Conservation (phyloP, 805 yeast genomes). For the Ogataea ramenticola region DNA sequence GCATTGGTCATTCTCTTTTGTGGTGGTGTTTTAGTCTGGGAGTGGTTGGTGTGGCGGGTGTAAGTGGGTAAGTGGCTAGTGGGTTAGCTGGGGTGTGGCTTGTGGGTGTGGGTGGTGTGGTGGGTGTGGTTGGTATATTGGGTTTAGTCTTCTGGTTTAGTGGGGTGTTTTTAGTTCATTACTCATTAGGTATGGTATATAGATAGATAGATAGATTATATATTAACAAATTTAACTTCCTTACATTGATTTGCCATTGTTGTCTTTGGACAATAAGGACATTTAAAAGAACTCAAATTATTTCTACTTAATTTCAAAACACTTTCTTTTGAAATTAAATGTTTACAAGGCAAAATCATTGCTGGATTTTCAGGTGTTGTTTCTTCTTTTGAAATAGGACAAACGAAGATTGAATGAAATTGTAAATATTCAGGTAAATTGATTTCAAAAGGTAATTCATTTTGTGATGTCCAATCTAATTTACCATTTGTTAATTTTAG, state of each 20-base stretch:
- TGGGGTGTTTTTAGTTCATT: no score
- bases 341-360: constrained; percentile 50
- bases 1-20: not conserved
- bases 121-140: no score
- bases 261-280: constrained; percentile 64
- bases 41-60: no score
- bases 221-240: constrained; percentile 35
- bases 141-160: no score
- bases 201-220: no score
- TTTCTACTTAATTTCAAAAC: constrained; percentile 37
- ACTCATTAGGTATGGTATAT: no score
- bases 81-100: no score
- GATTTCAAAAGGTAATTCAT: constrained; percentile 59
- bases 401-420: constrained; percentile 61
- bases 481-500: constrained; percentile 26
- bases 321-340: constrained; percentile 51
- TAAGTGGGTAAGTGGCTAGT: no score
- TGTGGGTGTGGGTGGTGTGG: no score
- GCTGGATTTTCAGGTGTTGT: constrained; percentile 57
- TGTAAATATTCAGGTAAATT: constrained; percentile 44
- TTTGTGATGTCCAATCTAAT: constrained; percentile 47
- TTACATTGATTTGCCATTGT: constrained; percentile 34
- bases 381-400: constrained; percentile 66
- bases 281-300: constrained; percentile 42
- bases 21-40: not conserved